These are phyloP conservation scores for Rhodotorula kratochvilovae DNA, from an alignment of 768 basidiomycete species.

Conservation along the genomic window DNA sequence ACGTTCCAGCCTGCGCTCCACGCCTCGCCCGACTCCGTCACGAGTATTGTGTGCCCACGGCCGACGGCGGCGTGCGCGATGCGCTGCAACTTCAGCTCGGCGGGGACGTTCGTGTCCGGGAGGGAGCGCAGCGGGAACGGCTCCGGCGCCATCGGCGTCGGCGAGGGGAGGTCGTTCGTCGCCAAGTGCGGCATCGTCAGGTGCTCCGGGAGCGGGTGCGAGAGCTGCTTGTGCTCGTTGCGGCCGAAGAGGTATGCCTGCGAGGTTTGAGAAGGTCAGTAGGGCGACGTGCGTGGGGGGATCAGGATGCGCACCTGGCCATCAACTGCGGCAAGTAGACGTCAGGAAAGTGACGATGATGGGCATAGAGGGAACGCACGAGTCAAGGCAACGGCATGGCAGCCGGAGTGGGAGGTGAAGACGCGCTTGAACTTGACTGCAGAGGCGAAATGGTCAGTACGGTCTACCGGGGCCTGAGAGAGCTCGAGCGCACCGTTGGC, in stretches of 20 bases:
- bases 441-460: too few species aligned
- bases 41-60: conserved; percentile 72
- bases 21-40: conserved; percentile 72
- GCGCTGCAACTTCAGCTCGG: conserved; percentile 50
- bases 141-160: conserved; percentile 53
- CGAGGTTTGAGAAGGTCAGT: neutral
- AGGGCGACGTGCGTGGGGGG: too few species aligned
- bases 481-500: conserved; percentile 53
- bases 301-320: neutral
- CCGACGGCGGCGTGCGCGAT: conserved; percentile 83
- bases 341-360: neutral
- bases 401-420: conserved; percentile 60
- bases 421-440: conserved; percentile 36
- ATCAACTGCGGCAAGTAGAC: neutral
- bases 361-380: conserved; percentile 9
- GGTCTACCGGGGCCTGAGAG: too few species aligned
- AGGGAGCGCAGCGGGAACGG: conserved; percentile 62
- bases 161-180: conserved; percentile 10
- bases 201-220: conserved; percentile 20
- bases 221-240: conserved; percentile 52
- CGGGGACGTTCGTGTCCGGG: conserved; percentile 59
- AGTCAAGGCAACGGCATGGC: conserved; percentile 72
- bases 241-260: conserved; percentile 87
- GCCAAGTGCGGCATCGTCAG: conserved; percentile 12
- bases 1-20: conserved; percentile 82